These are phyloP conservation scores for Sclerotiophoma versabilis DNA, from an alignment of 2,329 filamentous ascomycete species.

Conservation along the genomic window DNA sequence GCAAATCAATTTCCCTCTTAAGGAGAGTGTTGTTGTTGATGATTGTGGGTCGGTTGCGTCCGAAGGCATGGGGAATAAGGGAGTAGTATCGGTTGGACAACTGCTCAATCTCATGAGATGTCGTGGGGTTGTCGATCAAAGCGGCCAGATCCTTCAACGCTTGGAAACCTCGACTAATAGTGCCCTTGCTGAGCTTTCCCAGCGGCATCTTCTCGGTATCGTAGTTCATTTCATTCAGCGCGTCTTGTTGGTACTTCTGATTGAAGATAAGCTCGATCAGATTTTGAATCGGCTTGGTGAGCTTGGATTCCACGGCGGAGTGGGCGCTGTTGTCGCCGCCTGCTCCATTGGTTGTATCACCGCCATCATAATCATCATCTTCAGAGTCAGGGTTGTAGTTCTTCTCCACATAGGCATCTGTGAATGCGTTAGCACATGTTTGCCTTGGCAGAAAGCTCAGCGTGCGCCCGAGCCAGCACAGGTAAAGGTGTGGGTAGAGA, in stretches of 20 bases:
- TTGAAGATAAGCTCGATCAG: constrained; percentile 88
- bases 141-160: constrained; percentile 77
- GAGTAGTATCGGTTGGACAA: constrained; percentile 83
- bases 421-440: background rate
- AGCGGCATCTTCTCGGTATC: constrained; percentile 79
- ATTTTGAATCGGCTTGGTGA: constrained; percentile 67
- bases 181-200: constrained; percentile 82
- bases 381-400: constrained; percentile 75
- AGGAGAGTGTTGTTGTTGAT: constrained; percentile 65
- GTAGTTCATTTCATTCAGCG: constrained; percentile 73
- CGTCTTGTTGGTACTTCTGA: constrained; percentile 70
- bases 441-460: too few species aligned
- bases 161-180: constrained; percentile 77
- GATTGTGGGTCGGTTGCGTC: constrained; percentile 74
- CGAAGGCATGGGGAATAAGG: constrained; percentile 81
- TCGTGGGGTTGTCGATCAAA: constrained; percentile 66
- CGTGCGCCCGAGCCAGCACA: too few species aligned
- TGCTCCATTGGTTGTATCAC: constrained; percentile 46
- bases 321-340: constrained; percentile 40
- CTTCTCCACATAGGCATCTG: constrained; percentile 76
- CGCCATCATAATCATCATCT: constrained; percentile 49
- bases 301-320: constrained; percentile 56
- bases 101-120: constrained; percentile 61
- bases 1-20: constrained; percentile 78
- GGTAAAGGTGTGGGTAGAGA: too few species aligned